A percentile compares a stretch with the other conserved stretches of the same genome.
Conservation (phyloP, 345 rosid species). For the Euphorbia lathyris region DNA sequence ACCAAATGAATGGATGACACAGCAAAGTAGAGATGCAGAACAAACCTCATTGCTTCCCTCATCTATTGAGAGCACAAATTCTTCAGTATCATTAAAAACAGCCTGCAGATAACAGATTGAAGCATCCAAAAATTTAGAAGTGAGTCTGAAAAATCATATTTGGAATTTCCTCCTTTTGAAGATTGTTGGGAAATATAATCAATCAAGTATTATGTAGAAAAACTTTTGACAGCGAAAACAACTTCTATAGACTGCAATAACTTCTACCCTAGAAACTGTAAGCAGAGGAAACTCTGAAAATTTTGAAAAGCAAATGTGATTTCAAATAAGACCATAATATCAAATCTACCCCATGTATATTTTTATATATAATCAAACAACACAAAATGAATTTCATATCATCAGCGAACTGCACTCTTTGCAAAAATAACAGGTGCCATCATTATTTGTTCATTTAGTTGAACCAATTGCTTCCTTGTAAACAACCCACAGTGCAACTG, state of each 20-base stretch:
- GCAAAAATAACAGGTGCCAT: background rate
- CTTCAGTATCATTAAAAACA: conserved; percentile 74
- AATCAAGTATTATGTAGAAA: background rate
- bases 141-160: background rate
- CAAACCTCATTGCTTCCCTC: conserved; percentile 60
- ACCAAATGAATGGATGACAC: background rate
- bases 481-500: background rate
- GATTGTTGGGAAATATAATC: background rate
- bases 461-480: background rate
- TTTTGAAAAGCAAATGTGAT: background rate
- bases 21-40: conserved; percentile 1
- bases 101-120: conserved; percentile 48
- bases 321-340: background rate
- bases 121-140: background rate
- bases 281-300: background rate
- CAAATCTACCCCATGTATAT: background rate
- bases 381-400: background rate
- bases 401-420: background rate
- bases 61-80: conserved; percentile 65
- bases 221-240: background rate
- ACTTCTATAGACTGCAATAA: background rate
- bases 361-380: background rate
- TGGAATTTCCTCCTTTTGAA: background rate
- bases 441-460: background rate
- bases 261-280: background rate